These are phyloP conservation scores for Thalia dealbata DNA, from an alignment of 176 grass and related monocot genomes.

Conservation along the genomic window DNA sequence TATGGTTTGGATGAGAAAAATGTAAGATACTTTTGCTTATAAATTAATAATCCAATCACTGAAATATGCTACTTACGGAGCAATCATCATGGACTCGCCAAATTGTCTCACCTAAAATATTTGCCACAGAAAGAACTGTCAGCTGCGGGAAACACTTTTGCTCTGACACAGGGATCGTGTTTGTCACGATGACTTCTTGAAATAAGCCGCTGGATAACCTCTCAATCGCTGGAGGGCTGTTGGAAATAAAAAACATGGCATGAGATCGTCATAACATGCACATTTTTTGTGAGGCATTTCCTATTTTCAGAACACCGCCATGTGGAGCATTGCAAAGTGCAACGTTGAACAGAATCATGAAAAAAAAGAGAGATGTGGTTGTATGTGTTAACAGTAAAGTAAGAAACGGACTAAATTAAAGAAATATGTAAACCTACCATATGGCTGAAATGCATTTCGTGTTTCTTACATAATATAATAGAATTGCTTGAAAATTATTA, in stretches of 20 bases:
- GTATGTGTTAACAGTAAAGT: too few species aligned
- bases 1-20: neutral
- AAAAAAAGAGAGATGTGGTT: neutral
- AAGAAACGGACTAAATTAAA: too few species aligned
- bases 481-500: neutral
- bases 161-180: conserved; percentile 43
- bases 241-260: neutral
- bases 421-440: neutral
- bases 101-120: conserved; percentile 69
- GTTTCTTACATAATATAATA: neutral
- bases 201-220: conserved; percentile 72
- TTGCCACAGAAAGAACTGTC: conserved; percentile 65
- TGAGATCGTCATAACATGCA: neutral
- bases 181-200: conserved; percentile 86
- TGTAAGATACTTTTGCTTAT: neutral
- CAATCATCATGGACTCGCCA: conserved; percentile 76
- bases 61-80: conserved; percentile 72
- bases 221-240: conserved; percentile 55
- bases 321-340: neutral
- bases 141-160: conserved; percentile 55
- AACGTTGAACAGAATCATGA: neutral
- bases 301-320: neutral
- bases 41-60: conserved; percentile 28
- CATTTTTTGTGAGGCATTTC: neutral
- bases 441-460: neutral